Base-by-base conservation (phyloP, 108 stramenopile species). In the Nitzschia putrida region DNA sequence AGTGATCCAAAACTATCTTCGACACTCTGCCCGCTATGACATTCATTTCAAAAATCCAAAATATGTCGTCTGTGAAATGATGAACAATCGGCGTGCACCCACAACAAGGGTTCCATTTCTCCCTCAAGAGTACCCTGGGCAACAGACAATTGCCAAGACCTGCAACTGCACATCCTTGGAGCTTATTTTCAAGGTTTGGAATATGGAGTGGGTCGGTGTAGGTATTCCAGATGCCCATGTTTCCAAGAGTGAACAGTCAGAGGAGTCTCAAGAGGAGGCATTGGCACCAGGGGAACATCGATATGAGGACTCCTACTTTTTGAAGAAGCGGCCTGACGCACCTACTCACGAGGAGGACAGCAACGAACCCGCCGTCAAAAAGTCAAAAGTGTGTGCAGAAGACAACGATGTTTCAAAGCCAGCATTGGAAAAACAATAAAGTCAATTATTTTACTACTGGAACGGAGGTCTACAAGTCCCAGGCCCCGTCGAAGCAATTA, bases 31-130 rank as follows among this genome's bases (percentile, higher is more conserved):
- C 29, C 72, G 88, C 7, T 97, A 94, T 65, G 82, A 85, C 52
- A 67, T 70, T 13, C 83, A 96, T 68, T 79, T 87, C 69, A 95
- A 96, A 65, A 98, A 97, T 81, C 78, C 85, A 54, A 98, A 98
- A 76, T 98, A 98, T 69, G 93, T 94, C 2, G 80, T 97, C 10
- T 89, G 91, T 67, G 98, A 98, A 85, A 96, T 98, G 94, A 91
- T 98, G 84, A 92, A 74, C 55, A 79, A 79, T 72, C 83, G 96
- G 49, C 79, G 98, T 21, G 68, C 81, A 2, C 90, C 91, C 10
- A 77, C 76, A 1, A 72, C 58, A 24, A 69, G 85, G 9, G 81
- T 79, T 5, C 81, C 78, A 3, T 77, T 63, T 51, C 42, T 89
- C 68, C 79, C 85, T 12, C 77, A 87, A 69, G 34, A 49, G 8